Base-by-base conservation (phyloP, 1,284 basidiomycete genomes). In the Irpex sp. region DNA sequence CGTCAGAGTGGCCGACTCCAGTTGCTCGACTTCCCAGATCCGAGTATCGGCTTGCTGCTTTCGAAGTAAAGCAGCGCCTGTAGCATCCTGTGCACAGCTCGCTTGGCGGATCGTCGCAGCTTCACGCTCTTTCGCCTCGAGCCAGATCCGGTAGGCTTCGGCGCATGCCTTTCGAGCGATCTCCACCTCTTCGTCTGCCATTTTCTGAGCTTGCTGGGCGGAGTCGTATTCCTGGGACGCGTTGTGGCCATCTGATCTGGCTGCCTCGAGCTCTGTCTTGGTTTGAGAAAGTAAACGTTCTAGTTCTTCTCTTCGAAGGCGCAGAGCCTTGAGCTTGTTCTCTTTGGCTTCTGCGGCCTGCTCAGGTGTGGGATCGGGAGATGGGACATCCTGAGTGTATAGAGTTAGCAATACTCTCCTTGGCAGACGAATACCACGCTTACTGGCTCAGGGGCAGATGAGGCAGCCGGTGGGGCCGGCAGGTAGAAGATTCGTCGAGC, bases 1-100 rank as follows among this genome's bases (percentile, higher is more conserved):
- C 3, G 26, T 0, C 3, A 26, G 26, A 26, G 19, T 31, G 2
- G 55, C 55, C 8, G 34, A 21, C 60, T 61, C 60, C 37, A 31
- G 13, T 17, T 19, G 11, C 19, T 61, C 60, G 2, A 52, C 52
- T 5, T 9, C 26, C 52, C 21, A 36, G 47, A 8, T 19, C 34
- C 17, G 40, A 58, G 38, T 57, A 34, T 52, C 49, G 37, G 11
- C 59, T n/a, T 57, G 7, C n/a, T 55, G 36, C 31, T 62, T 58
- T 1, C 61, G 44, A 15, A 51, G 19, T 17, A 17, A 15, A 8
- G 17, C 57, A 19, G 58, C 47, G 31, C 21, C 57, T 31, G 40
- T 17, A 31, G 34, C 31, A 5, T 21, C 49, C 17, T 31, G 40
- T 15, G 13, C 5, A 54, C 58, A 40, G 26, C 26, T 26, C 26